Conservation (phyloP, 768 basidiomycete genomes). For the Auriscalpium orientale region DNA sequence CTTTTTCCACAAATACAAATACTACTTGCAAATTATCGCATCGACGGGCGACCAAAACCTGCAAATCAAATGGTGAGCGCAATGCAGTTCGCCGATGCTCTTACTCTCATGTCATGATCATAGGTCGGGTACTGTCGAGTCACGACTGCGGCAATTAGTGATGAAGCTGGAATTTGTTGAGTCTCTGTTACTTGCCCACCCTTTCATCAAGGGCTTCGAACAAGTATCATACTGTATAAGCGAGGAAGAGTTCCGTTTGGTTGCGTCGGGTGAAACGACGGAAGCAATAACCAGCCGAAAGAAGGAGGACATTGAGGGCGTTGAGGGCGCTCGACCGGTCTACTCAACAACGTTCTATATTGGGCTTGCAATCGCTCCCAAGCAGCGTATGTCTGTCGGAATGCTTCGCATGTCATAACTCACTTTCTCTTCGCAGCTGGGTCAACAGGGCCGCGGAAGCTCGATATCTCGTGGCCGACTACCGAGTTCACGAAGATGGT, state of each 20-base stretch:
- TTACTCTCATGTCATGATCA: not conserved
- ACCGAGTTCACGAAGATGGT: slow-evolving; percentile 91
- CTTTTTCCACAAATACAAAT: slow-evolving; percentile 94
- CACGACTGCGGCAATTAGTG: slow-evolving; percentile 88
- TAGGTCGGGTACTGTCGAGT: slow-evolving; percentile 97
- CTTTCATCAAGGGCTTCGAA: slow-evolving; percentile 91
- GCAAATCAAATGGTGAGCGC: slow-evolving; percentile 84
- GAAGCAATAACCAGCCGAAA: slow-evolving; percentile 65
- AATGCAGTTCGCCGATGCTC: not conserved
- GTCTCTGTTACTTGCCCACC: slow-evolving; percentile 85
- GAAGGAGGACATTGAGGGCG: slow-evolving; percentile 69
- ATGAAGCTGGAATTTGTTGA: slow-evolving; percentile 98
- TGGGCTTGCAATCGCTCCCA: slow-evolving; percentile 86
- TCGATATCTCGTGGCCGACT: slow-evolving; percentile 97
- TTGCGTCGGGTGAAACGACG: slow-evolving; percentile 82
- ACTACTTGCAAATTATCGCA: slow-evolving; percentile 94
- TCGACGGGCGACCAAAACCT: slow-evolving; percentile 78
- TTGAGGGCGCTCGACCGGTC: slow-evolving; percentile 71
- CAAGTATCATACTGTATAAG: slow-evolving; percentile 76
- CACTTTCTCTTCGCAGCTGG: slow-evolving; percentile 44
- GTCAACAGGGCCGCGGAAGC: slow-evolving; percentile 64
- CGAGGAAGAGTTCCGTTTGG: slow-evolving; percentile 81
- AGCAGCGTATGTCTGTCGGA: slow-evolving; percentile 57
- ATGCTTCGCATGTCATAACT: slow-evolving; percentile 3
- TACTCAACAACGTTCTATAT: slow-evolving; percentile 98